These are phyloP conservation scores for Globisporangium polare DNA, from an alignment of 352 stramenopile genomes.

Conservation along the genomic window DNA sequence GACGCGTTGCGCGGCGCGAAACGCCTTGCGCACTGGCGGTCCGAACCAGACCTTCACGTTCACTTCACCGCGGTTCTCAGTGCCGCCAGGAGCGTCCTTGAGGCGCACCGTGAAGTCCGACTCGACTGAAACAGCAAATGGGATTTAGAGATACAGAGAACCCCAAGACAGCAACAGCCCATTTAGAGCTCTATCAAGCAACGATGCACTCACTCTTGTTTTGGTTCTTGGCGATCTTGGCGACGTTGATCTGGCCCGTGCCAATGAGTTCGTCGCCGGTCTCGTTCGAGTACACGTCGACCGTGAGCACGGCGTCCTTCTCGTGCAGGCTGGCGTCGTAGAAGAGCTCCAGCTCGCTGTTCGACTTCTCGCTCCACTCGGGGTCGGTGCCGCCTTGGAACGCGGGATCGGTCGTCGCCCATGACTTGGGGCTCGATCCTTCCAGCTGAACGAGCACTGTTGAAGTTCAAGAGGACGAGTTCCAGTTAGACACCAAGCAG, in stretches of 20 bases:
- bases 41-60: slow-evolving; percentile 70
- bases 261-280: slow-evolving; percentile 70
- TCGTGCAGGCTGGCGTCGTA: slow-evolving; percentile 53
- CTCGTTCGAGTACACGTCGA: slow-evolving; percentile 75
- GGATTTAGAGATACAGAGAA: not conserved
- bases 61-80: slow-evolving; percentile 53
- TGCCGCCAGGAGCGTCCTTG: slow-evolving; percentile 35
- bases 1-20: slow-evolving; percentile 64
- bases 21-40: slow-evolving; percentile 71
- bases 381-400: slow-evolving; percentile 56
- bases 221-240: slow-evolving; percentile 38
- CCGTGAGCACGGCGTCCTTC: slow-evolving; percentile 46
- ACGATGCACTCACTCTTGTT: slow-evolving; percentile 15
- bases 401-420: slow-evolving; percentile 60
- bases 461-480: not conserved
- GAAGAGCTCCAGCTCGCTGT: slow-evolving; percentile 83
- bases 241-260: slow-evolving; percentile 55
- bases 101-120: slow-evolving; percentile 47
- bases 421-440: slow-evolving; percentile 53
- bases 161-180: not conserved
- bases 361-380: slow-evolving; percentile 61
- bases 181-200: not conserved
- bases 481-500: slow-evolving; percentile 6
- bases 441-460: slow-evolving; percentile 70
- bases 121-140: slow-evolving; percentile 6